Evolutionary conservation across 345 rosid genomes (phyloP).

Genomic region (Eucalyptus virginea): DNA sequence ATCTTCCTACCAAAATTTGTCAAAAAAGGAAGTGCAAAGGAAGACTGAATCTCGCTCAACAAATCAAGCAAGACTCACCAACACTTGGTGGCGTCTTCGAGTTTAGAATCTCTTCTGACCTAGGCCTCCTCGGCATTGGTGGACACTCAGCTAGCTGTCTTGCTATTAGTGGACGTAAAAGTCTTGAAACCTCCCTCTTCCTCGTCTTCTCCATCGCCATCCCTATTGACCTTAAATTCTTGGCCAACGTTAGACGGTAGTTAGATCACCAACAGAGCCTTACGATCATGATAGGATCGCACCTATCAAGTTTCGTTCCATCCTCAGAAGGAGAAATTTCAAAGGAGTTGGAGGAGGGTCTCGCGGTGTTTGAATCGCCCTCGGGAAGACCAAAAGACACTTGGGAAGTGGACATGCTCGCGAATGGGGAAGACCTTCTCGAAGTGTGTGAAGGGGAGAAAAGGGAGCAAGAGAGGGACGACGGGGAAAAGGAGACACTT

Average conservation of each 20-base stretch:
- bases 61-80: conserved; percentile 34
- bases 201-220: neutral
- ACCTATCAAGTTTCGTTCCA: neutral
- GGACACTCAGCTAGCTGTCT: conserved; percentile 23
- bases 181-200: conserved; percentile 35
- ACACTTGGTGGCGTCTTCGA: conserved; percentile 12
- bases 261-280: neutral
- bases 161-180: conserved; percentile 38
- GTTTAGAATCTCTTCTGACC: neutral
- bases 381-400: conserved; percentile 8
- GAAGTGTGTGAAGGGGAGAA: no score
- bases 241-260: neutral
- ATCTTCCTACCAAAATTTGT: conserved; percentile 45
- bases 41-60: conserved; percentile 45
- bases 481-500: neutral
- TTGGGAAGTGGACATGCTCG: conserved; percentile 23
- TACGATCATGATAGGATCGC: neutral
- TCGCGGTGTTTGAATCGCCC: neutral
- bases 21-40: conserved; percentile 2
- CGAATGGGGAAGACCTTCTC: no score
- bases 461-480: neutral
- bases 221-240: neutral
- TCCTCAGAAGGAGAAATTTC: conserved; percentile 7
- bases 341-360: neutral
- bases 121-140: conserved; percentile 59